A percentile compares a stretch with the other conserved stretches of the same genome.
Conservation (phyloP, 202 grass and related monocot genomes). For the Carex arenaria region DNA sequence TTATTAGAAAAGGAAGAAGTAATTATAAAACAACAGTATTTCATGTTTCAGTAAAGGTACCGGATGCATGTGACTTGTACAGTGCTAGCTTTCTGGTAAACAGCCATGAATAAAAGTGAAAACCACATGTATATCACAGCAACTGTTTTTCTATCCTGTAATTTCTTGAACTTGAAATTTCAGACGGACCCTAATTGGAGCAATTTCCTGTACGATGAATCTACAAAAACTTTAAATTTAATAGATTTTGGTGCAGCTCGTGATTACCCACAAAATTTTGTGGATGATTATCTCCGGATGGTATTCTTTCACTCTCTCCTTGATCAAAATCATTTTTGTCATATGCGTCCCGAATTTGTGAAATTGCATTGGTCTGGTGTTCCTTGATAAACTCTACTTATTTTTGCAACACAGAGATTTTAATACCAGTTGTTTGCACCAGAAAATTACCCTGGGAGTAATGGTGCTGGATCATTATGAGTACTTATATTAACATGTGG, state of each 20-base stretch:
- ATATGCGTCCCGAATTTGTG: background rate
- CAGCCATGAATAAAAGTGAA: background rate
- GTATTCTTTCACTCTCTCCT: slow-evolving; percentile 26
- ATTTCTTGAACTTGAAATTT: slow-evolving; percentile 24
- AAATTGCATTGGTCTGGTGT: background rate
- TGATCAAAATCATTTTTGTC: background rate
- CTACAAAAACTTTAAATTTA: slow-evolving; percentile 65
- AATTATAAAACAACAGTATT: background rate
- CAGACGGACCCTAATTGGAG: slow-evolving; percentile 99
- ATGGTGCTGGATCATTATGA: background rate
- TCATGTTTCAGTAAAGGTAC: background rate
- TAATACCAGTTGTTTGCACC: background rate
- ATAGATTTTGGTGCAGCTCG: slow-evolving; percentile 91
- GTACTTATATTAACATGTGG: background rate
- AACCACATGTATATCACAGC: background rate
- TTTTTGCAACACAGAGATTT: background rate
- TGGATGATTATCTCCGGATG: slow-evolving; percentile 84
- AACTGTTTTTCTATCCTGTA: background rate
- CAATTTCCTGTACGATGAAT: slow-evolving; percentile 79
- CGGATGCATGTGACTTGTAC: background rate
- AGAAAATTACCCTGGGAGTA: background rate
- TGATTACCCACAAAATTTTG: slow-evolving; percentile 76
- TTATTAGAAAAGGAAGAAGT: background rate
- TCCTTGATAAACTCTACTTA: background rate
- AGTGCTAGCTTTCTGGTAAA: background rate